A percentile compares a stretch with the other conserved stretches of the same genome.
Conservation (phyloP, 2,329 filamentous ascomycete genomes). For the Fusarium torreyae region DNA sequence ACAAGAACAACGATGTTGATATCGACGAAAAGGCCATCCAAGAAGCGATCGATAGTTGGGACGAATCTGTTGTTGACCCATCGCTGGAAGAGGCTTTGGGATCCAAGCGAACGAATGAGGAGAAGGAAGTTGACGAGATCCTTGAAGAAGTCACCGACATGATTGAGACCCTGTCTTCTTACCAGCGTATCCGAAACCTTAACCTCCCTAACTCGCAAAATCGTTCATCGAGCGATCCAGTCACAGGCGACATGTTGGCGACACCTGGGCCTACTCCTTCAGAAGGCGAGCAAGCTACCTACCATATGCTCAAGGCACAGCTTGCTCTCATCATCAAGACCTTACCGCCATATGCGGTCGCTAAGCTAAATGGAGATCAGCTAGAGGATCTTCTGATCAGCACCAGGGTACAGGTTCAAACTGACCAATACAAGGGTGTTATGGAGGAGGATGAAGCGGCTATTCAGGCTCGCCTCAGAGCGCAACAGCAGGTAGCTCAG, state of each 20-base stretch:
- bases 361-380: constrained; percentile 88
- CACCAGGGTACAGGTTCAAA: constrained; percentile 81
- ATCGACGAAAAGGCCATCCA: constrained; percentile 68
- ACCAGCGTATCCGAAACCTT: constrained; percentile 84
- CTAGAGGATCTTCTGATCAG: constrained; percentile 87
- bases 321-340: constrained; percentile 80
- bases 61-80: constrained; percentile 71
- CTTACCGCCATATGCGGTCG: constrained; percentile 87
- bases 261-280: constrained; percentile 78
- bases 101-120: constrained; percentile 69
- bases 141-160: constrained; percentile 82
- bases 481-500: constrained; percentile 56
- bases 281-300: constrained; percentile 72
- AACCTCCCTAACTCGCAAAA: constrained; percentile 76
- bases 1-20: constrained; percentile 54
- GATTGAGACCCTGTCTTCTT: constrained; percentile 82
- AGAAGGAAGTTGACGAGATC: constrained; percentile 78
- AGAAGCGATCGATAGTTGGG: constrained; percentile 71
- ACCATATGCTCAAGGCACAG: constrained; percentile 82
- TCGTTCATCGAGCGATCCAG: constrained; percentile 72
- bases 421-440: constrained; percentile 80
- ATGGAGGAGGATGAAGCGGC: constrained; percentile 87
- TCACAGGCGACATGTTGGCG: constrained; percentile 77
- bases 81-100: constrained; percentile 68
- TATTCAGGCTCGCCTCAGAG: constrained; percentile 65